Conservation (phyloP, 2,329 filamentous ascomycete species). For the Sclerotinia subarctica region DNA sequence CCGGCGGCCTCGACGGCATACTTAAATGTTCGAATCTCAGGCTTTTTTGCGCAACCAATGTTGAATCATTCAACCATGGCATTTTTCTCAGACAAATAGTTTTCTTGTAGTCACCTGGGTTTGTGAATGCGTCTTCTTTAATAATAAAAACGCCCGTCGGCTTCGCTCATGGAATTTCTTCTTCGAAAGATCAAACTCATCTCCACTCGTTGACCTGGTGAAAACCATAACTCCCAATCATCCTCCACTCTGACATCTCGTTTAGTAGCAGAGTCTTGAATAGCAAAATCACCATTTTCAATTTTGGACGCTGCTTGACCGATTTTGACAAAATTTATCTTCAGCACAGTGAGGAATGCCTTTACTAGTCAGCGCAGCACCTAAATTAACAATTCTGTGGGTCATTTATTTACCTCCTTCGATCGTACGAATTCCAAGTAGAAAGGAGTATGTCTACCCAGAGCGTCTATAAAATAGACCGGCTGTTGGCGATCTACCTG, state of each 20-base stretch:
- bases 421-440: constrained; percentile 38
- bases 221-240: constrained; percentile 34
- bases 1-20: too few relatives aligned
- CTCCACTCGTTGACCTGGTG: constrained; percentile 36
- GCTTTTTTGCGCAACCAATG: too few relatives aligned
- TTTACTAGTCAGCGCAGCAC: not conserved
- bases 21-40: too few relatives aligned
- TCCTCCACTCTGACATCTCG: constrained; percentile 28
- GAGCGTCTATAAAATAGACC: constrained; percentile 37
- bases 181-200: constrained; percentile 37
- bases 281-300: constrained; percentile 34
- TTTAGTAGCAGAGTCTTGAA: constrained; percentile 32
- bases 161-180: too few relatives aligned
- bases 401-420: constrained; percentile 23
- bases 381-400: not conserved
- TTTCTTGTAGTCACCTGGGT: too few relatives aligned
- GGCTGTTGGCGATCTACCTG: constrained; percentile 38
- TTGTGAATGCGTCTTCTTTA: too few relatives aligned
- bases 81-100: too few relatives aligned
- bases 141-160: too few relatives aligned
- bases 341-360: constrained; percentile 34
- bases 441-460: constrained; percentile 34
- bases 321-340: constrained; percentile 30
- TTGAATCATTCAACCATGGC: too few relatives aligned
- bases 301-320: constrained; percentile 29